Evolutionary conservation across 2,329 filamentous ascomycete genomes (phyloP).

Genomic region (Teratosphaeriaceae sp.): DNA sequence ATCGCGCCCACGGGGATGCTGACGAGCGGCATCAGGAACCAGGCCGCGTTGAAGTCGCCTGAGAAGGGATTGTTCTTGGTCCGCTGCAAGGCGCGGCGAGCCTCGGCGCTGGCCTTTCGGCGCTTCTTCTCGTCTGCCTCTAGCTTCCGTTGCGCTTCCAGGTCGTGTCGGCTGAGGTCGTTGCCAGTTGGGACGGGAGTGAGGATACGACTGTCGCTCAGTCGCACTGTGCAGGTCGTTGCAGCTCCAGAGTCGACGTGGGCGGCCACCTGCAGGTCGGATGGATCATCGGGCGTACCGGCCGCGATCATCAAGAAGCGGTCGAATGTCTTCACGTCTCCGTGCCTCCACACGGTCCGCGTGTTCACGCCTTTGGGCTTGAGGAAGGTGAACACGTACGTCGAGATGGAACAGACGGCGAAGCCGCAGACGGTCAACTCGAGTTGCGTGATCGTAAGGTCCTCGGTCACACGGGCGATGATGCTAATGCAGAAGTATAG

Average conservation of each 20-base stretch:
- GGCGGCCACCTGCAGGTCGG: neutral
- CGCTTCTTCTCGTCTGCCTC: neutral
- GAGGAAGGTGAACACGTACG: neutral
- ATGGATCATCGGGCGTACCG: neutral
- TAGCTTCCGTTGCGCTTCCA: neutral
- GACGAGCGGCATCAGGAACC: neutral
- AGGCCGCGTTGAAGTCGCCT: neutral
- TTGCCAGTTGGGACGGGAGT: neutral
- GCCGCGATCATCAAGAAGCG: neutral
- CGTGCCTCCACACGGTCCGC: neutral
- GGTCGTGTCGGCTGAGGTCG: neutral
- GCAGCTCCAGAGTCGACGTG: neutral
- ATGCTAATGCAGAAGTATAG: neutral
- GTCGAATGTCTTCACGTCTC: neutral
- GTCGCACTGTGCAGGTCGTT: neutral
- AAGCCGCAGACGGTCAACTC: neutral
- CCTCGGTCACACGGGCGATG: neutral
- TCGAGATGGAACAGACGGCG: constrained; percentile 3
- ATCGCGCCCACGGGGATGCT: constrained; percentile 4
- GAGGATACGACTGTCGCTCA: neutral
- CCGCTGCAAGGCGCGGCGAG: neutral
- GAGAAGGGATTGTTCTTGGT: neutral
- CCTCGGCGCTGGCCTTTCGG: neutral
- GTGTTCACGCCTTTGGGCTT: neutral
- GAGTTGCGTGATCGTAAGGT: neutral